Evolutionary conservation across 192 early-diverging fungal species (phyloP).

Genomic region (Endogone sp.): DNA sequence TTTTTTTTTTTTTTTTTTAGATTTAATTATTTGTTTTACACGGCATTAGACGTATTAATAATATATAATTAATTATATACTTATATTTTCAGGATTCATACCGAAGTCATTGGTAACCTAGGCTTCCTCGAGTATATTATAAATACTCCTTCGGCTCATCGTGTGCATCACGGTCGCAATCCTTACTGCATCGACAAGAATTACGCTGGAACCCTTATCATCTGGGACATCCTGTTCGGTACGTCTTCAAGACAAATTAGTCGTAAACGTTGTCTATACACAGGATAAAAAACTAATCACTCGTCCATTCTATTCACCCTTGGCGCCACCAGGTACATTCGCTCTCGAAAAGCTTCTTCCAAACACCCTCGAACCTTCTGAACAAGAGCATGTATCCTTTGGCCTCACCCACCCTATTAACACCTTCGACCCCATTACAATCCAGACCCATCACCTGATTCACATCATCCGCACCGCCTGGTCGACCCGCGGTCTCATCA

Average conservation of each 20-base stretch:
- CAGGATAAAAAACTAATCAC: too few species aligned
- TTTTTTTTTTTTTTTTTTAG: too few species aligned
- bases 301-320: too few species aligned
- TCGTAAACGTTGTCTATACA: too few species aligned
- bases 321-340: conserved; percentile 40
- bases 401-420: conserved; percentile 58
- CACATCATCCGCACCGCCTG: conserved; percentile 40
- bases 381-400: conserved; percentile 47
- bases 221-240: conserved; percentile 61
- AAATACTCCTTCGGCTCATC: conserved; percentile 58
- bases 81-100: conserved; percentile 48
- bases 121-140: conserved; percentile 57
- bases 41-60: too few species aligned
- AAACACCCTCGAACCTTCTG: conserved; percentile 19
- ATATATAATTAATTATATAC: too few species aligned
- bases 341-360: conserved; percentile 39
- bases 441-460: conserved; percentile 47
- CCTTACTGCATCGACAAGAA: conserved; percentile 65
- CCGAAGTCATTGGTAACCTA: conserved; percentile 44
- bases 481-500: conserved; percentile 32
- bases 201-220: conserved; percentile 57
- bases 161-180: conserved; percentile 60
- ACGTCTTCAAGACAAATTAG: too few species aligned
- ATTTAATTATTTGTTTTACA: too few species aligned
- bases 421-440: conserved; percentile 52